phyloP scores from a whole-genome alignment of 805 yeast genomes.

The Sugiyamaella marilandica region DNA sequence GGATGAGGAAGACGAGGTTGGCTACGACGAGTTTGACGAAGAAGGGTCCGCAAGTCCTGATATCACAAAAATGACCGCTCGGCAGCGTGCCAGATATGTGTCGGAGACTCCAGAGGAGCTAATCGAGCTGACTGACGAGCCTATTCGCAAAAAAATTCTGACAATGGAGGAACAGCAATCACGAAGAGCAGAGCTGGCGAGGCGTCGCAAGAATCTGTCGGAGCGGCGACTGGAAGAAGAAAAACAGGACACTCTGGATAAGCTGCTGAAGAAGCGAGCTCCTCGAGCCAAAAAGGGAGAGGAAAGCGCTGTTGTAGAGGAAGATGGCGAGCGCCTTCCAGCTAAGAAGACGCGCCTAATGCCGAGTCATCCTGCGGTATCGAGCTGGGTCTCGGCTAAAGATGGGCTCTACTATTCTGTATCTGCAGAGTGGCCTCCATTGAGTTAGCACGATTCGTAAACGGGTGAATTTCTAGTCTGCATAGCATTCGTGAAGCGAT shows the following conservation, averaged over 20 bases:
- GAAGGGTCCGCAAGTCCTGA: constrained; percentile 17
- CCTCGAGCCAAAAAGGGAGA: constrained; percentile 32
- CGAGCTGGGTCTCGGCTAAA: constrained; percentile 25
- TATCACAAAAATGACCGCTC: constrained; percentile 34
- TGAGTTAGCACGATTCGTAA: too few species aligned
- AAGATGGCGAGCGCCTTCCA: constrained; percentile 10
- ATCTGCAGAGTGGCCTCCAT: constrained; percentile 18
- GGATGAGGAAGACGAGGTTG: constrained; percentile 23
- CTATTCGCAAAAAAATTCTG: constrained; percentile 48
- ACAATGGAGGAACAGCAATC: constrained; percentile 82
- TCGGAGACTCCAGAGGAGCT: constrained; percentile 28
- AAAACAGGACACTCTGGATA: constrained; percentile 85
- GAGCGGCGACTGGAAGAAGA: constrained; percentile 85
- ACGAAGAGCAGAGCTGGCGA: constrained; percentile 79
- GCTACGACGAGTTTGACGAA: constrained; percentile 23
- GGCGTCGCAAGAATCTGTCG: constrained; percentile 80
- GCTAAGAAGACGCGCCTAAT: constrained; percentile 20
- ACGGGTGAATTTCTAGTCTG: too few species aligned
- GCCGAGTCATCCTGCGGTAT: constrained; percentile 31
- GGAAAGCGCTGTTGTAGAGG: constrained; percentile 9
- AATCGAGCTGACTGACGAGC: constrained; percentile 27
- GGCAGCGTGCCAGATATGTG: constrained; percentile 34
- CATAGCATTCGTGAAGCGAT: too few species aligned
- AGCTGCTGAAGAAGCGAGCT: constrained; percentile 78
- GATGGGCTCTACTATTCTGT: constrained; percentile 21